A percentile compares a stretch with the other conserved stretches of the same genome.
Conservation (phyloP, 129 eudicot species). For the Saposhnikovia divaricata region DNA sequence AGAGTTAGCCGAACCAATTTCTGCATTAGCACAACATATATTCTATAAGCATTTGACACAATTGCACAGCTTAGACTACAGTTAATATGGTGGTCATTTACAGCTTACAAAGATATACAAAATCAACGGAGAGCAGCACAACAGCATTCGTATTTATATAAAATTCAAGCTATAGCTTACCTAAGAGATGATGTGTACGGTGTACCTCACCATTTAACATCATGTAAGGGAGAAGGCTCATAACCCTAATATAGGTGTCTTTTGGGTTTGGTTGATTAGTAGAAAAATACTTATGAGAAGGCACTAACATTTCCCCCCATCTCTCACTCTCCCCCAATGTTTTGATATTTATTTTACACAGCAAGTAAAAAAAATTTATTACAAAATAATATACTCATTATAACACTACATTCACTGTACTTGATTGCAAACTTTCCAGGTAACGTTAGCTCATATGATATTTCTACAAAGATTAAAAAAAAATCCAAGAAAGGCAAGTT, state of each 20-base stretch:
- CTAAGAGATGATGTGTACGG: not conserved
- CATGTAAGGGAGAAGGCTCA: not conserved
- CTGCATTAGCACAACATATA: conserved; percentile 50
- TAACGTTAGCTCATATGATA: not conserved
- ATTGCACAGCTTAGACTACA: not conserved
- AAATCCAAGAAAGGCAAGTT: not conserved
- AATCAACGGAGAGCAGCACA: not conserved
- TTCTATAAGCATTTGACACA: not conserved
- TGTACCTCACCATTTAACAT: not conserved
- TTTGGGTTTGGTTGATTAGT: not conserved
- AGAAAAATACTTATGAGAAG: not conserved
- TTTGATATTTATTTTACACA: not conserved
- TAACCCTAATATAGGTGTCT: not conserved
- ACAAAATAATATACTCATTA: not conserved
- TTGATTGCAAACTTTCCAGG: not conserved
- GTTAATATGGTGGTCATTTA: not conserved
- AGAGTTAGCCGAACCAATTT: conserved; percentile 69
- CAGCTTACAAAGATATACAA: not conserved
- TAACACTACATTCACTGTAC: not conserved
- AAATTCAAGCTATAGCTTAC: not conserved
- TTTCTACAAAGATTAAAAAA: not conserved
- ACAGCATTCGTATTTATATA: not conserved
- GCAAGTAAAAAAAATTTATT: not conserved
- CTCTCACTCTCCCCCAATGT: not conserved
- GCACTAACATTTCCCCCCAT: not conserved